phyloP scores from a whole-genome alignment of 2,329 filamentous ascomycete species.

The Sclerotinia borealis region DNA sequence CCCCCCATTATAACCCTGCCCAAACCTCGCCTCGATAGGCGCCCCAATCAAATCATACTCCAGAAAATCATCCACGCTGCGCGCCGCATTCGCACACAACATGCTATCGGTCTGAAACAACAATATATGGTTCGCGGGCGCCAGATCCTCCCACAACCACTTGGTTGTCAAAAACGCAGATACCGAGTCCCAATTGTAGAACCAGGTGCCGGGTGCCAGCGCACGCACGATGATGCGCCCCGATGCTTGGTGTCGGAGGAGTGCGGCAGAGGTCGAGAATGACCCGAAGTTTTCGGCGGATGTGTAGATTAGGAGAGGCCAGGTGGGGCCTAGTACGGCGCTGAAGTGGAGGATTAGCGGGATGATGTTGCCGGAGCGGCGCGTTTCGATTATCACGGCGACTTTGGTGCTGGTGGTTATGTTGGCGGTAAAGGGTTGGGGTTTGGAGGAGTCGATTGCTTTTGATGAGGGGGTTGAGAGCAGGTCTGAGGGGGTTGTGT shows the following conservation, averaged over 20 bases:
- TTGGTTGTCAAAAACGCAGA: constrained; percentile 32
- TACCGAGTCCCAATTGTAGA: constrained; percentile 34
- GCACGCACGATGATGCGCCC: constrained; percentile 35
- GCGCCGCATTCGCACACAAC: constrained; percentile 32
- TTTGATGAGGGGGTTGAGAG: neutral
- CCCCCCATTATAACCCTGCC: constrained; percentile 34
- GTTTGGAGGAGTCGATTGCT: neutral
- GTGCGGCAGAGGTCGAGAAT: constrained; percentile 33
- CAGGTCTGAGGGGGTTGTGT: neutral
- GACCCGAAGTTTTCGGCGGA: constrained; percentile 24
- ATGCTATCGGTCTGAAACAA: constrained; percentile 35
- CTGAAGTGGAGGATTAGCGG: constrained; percentile 37
- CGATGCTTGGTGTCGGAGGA: constrained; percentile 33
- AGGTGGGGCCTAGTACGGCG: constrained; percentile 37
- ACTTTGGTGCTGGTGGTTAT: constrained; percentile 28
- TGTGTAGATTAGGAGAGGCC: constrained; percentile 41
- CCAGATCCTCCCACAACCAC: constrained; percentile 34
- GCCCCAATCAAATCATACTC: constrained; percentile 36
- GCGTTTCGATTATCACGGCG: constrained; percentile 37
- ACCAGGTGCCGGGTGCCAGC: constrained; percentile 34
- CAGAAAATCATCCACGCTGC: constrained; percentile 33
- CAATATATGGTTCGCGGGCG: constrained; percentile 31
- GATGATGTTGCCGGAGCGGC: constrained; percentile 31
- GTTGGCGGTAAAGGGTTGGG: constrained; percentile 17
- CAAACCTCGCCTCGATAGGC: constrained; percentile 29